Evolutionary conservation across 108 stramenopile species (phyloP).

Genomic region (Poteriospumella lacustris): DNA sequence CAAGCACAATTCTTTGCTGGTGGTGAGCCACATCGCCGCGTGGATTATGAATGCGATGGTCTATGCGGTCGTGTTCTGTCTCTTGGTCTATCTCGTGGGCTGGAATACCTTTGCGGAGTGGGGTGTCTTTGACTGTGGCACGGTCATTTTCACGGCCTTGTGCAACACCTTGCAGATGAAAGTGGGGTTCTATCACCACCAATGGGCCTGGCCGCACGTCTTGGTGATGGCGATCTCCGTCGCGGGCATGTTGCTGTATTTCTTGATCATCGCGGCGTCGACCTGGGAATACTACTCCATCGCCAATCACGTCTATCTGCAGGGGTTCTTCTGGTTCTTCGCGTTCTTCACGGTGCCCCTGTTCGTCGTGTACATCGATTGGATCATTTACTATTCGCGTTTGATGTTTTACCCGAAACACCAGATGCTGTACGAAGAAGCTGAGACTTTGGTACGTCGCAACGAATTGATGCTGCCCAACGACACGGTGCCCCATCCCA

Average conservation of each 20-base stretch:
- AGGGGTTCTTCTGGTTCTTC: slow-evolving; percentile 9
- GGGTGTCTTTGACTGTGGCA: neutral
- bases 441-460: neutral
- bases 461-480: neutral
- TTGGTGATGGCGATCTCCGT: neutral
- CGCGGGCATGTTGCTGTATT: neutral
- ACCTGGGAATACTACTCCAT: neutral
- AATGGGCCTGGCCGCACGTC: slow-evolving; percentile 1
- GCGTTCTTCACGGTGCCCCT: slow-evolving; percentile 1
- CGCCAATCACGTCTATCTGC: neutral
- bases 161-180: neutral
- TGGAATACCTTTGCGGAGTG: neutral
- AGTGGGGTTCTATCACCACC: slow-evolving; percentile 18
- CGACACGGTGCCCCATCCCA: too few relatives aligned
- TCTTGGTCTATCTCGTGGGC: neutral
- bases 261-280: neutral
- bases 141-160: neutral
- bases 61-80: slow-evolving; percentile 26
- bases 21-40: neutral
- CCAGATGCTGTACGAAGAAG: slow-evolving; percentile 17
- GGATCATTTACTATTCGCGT: neutral
- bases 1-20: neutral
- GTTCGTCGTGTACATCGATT: neutral
- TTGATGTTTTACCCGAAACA: slow-evolving; percentile 14
- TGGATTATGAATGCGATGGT: slow-evolving; percentile 26